Percentiles rank a stretch among this genome's conserved stretches.
These are phyloP conservation scores for Porcisia hertigi DNA, from an alignment of 208 protist species.

Conservation along the genomic window DNA sequence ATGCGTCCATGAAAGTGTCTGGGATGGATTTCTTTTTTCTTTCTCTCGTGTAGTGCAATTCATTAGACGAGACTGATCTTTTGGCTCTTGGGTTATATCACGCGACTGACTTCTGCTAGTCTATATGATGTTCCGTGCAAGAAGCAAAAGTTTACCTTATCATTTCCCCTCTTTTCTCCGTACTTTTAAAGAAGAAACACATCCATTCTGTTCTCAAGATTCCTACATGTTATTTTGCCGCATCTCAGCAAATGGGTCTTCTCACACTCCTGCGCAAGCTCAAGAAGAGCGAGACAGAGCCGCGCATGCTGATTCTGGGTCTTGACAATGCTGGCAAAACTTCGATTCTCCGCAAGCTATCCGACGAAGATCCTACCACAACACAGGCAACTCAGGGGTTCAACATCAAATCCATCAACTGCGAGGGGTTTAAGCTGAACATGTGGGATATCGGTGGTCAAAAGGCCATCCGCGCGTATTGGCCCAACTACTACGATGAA, in stretches of 20 bases:
- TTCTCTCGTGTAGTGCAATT: background rate
- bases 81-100: background rate
- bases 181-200: background rate
- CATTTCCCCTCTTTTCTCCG: conserved; percentile 4
- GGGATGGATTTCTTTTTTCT: background rate
- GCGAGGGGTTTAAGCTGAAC: conserved; percentile 97
- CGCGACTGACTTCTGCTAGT: background rate
- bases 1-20: background rate
- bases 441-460: conserved; percentile 99
- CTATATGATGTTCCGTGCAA: background rate
- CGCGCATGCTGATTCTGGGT: conserved; percentile 96
- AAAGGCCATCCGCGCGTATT: conserved; percentile 97
- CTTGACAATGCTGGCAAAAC: conserved; percentile 99
- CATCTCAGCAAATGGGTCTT: conserved; percentile 90
- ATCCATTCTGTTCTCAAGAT: background rate
- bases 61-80: background rate
- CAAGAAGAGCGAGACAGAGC: conserved; percentile 94
- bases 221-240: conserved; percentile 4
- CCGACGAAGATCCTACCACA: conserved; percentile 94
- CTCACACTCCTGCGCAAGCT: conserved; percentile 93
- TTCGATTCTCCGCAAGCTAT: conserved; percentile 96
- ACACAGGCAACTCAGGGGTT: conserved; percentile 98
- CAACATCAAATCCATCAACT: conserved; percentile 97
- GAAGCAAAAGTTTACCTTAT: background rate
- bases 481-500: conserved; percentile 97